These are phyloP conservation scores for Boletus subluridellus DNA, from an alignment of 1,284 basidiomycete species.

Conservation along the genomic window DNA sequence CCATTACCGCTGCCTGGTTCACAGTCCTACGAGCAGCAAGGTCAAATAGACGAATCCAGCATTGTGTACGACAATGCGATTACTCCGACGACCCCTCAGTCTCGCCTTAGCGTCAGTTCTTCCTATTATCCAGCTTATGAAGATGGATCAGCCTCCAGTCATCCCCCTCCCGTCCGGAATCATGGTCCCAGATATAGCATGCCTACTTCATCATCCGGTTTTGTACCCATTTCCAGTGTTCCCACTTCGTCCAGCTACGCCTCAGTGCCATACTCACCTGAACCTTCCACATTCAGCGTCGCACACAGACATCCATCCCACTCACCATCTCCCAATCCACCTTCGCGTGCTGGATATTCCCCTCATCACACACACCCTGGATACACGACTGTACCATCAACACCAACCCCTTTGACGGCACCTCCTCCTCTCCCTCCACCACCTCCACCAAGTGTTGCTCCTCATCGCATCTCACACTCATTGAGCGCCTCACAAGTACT, in stretches of 20 bases:
- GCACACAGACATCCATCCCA: constrained; percentile 38
- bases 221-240: constrained; percentile 44
- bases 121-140: constrained; percentile 58
- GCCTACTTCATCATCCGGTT: constrained; percentile 66
- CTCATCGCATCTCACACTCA: constrained; percentile 28
- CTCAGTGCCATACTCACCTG: constrained; percentile 41
- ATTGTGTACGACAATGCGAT: constrained; percentile 37
- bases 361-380: constrained; percentile 38
- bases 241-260: constrained; percentile 29
- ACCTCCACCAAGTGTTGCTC: constrained; percentile 20
- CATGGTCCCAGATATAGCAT: constrained; percentile 64
- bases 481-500: constrained; percentile 23
- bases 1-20: constrained; percentile 30
- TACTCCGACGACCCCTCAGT: constrained; percentile 38
- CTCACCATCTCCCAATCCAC: constrained; percentile 23
- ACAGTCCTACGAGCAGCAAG: constrained; percentile 31
- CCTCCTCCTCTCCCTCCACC: constrained; percentile 9
- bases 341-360: constrained; percentile 18
- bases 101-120: constrained; percentile 36
- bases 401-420: constrained; percentile 8
- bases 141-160: constrained; percentile 29
- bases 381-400: constrained; percentile 9
- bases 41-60: constrained; percentile 20
- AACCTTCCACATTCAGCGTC: constrained; percentile 46
- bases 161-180: constrained; percentile 35